Conservation (phyloP, 192 early-diverging fungal species). For the Pilobolus umbonatus region DNA sequence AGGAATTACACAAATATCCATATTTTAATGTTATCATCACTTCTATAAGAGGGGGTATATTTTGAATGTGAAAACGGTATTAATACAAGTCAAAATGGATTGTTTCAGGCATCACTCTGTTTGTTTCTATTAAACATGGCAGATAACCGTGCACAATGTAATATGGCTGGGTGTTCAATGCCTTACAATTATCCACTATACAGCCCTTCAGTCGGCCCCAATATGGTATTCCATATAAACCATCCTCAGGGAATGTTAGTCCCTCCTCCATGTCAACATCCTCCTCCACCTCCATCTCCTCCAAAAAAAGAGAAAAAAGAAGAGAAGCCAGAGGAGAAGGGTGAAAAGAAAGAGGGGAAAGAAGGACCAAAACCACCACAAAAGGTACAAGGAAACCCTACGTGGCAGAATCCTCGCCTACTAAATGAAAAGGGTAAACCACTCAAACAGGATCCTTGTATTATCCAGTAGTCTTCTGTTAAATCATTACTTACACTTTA, state of each 20-base stretch:
- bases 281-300: background rate
- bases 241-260: background rate
- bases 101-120: no score
- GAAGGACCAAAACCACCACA: background rate
- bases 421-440: background rate
- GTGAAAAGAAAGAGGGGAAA: background rate
- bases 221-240: conserved; percentile 5
- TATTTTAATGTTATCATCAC: no score
- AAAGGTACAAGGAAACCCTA: conserved; percentile 5
- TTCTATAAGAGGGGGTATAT: no score
- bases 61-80: no score
- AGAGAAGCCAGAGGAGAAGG: background rate
- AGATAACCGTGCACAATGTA: no score
- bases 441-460: background rate
- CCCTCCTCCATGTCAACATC: background rate
- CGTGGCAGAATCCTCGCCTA: conserved; percentile 5
- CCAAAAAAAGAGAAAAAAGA: no score
- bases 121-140: no score
- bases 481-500: background rate
- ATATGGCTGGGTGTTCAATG: no score
- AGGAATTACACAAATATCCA: no score
- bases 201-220: conserved; percentile 2
- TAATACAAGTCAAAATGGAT: no score
- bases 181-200: no score
- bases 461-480: conserved; percentile 1